These are phyloP conservation scores for Hordeum marinum DNA, from an alignment of 176 grass and related monocot species.

Conservation along the genomic window DNA sequence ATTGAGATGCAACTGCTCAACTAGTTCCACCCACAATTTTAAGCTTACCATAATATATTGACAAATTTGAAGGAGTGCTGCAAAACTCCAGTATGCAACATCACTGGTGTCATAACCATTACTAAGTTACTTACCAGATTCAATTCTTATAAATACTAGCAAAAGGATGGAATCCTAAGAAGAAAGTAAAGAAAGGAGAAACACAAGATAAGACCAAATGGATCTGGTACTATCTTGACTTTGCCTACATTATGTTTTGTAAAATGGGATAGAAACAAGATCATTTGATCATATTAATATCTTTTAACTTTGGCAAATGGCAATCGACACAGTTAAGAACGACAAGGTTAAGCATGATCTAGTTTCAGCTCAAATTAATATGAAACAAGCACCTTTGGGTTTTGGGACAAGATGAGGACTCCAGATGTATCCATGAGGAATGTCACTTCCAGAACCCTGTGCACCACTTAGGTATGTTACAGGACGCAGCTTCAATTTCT, in stretches of 20 bases:
- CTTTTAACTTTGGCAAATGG: not conserved
- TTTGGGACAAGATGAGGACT: constrained; percentile 97
- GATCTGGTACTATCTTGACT: not conserved
- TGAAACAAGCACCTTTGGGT: constrained; percentile 63
- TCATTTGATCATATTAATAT: not conserved
- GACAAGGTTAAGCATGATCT: constrained; percentile 14
- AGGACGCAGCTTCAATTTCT: constrained; percentile 84
- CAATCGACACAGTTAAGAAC: not conserved
- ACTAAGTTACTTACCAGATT: not conserved
- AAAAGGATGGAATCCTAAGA: not conserved
- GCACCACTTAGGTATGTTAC: constrained; percentile 90
- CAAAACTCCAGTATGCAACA: not conserved
- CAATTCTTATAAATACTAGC: not conserved
- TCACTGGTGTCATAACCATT: not conserved
- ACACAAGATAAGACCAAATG: not conserved
- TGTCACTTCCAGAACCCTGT: constrained; percentile 65
- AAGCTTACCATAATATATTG: not conserved
- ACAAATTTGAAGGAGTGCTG: not conserved
- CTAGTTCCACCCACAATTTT: not conserved
- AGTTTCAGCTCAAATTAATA: constrained; percentile 21
- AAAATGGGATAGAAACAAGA: constrained; percentile 8
- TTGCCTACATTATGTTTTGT: not conserved
- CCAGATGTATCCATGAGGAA: constrained; percentile 97
- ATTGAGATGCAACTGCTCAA: not conserved
- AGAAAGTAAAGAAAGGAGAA: not conserved